Evolutionary conservation across 2,329 filamentous ascomycete genomes (phyloP).

Genomic region (Arthrobotrys entomopaga): DNA sequence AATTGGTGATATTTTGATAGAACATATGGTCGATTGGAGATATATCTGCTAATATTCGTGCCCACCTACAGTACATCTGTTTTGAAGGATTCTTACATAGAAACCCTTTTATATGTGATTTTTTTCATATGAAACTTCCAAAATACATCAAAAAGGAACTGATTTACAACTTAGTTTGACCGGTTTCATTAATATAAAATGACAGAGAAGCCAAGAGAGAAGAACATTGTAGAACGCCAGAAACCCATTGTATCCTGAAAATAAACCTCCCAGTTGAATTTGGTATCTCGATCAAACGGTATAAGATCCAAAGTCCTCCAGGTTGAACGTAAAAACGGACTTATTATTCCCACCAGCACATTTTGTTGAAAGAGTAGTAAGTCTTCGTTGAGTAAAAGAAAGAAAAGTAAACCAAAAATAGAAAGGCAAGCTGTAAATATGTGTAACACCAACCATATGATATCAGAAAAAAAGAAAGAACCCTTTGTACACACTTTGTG

Average conservation of each 20-base stretch:
- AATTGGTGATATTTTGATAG: no score
- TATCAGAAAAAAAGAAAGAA: constrained; percentile 38
- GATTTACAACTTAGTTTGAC: constrained; percentile 32
- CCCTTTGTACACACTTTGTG: constrained; percentile 52
- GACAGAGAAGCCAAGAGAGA: constrained; percentile 2
- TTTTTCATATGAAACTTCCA: neutral
- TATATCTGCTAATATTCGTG: constrained; percentile 34
- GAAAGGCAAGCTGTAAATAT: neutral
- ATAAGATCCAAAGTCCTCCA: constrained; percentile 11
- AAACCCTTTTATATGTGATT: no score
- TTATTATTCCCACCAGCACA: constrained; percentile 26
- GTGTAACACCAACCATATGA: constrained; percentile 52
- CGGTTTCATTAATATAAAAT: constrained; percentile 29
- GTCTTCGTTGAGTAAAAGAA: constrained; percentile 6
- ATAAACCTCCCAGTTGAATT: constrained; percentile 9
- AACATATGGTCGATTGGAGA: constrained; percentile 34
- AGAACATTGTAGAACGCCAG: constrained; percentile 30
- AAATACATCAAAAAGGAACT: constrained; percentile 18
- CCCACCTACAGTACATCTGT: constrained; percentile 12
- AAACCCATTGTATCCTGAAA: constrained; percentile 49
- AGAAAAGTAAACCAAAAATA: neutral
- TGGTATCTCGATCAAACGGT: neutral
- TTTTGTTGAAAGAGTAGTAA: constrained; percentile 36
- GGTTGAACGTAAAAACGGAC: constrained; percentile 17
- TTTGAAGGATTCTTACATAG: neutral